phyloP scores from a whole-genome alignment of 257 asterid species.

The Solanum lignicaule region DNA sequence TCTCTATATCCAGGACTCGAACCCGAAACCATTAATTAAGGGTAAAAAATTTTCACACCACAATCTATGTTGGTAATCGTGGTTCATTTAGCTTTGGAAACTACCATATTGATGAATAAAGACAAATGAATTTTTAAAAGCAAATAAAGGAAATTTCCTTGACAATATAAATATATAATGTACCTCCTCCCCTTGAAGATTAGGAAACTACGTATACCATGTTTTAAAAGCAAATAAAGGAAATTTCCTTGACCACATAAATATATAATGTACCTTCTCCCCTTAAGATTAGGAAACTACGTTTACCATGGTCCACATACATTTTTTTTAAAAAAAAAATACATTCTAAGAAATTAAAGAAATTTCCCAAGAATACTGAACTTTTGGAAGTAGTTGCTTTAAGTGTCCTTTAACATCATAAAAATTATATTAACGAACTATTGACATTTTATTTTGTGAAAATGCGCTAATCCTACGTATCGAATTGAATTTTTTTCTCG shows the following conservation, averaged over 20 bases:
- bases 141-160: neutral
- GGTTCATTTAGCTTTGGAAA: neutral
- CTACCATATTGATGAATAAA: neutral
- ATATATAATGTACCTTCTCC: neutral
- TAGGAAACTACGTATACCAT: neutral
- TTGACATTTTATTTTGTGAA: neutral
- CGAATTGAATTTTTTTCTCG: neutral
- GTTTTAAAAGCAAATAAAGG: neutral
- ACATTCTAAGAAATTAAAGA: neutral
- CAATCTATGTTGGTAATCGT: neutral
- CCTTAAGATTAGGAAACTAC: neutral
- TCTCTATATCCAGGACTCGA: fast-evolving
- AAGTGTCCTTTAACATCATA: neutral
- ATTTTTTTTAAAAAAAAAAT: neutral
- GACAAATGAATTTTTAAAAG: neutral
- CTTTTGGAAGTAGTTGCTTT: neutral
- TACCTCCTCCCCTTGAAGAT: neutral
- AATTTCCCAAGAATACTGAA: neutral
- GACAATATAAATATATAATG: neutral
- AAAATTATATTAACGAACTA: neutral
- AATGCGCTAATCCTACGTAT: neutral
- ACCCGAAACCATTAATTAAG: fast-evolving
- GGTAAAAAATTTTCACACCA: neutral
- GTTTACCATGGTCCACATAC: neutral
- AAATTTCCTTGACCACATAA: neutral